phyloP scores from a whole-genome alignment of 805 yeast species.

The Kurtzmaniella fragi region DNA sequence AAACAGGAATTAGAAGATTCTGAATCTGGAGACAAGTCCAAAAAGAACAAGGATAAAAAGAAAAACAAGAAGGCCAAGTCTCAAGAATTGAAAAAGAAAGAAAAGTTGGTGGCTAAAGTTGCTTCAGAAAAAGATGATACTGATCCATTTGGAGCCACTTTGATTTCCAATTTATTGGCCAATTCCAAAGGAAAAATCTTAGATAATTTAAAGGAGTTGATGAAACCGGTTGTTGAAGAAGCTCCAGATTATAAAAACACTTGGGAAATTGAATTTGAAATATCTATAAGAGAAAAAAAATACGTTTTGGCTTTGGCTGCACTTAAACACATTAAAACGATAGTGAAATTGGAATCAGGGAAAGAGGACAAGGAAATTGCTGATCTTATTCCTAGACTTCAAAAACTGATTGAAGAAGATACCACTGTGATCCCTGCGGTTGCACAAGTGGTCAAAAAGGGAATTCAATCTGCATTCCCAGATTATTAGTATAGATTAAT shows the following conservation, averaged over 20 bases:
- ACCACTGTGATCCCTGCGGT: constrained; percentile 40
- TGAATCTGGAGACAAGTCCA: constrained; percentile 11
- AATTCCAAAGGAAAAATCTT: constrained; percentile 33
- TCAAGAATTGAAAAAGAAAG: constrained; percentile 45
- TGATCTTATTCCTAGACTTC: constrained; percentile 27
- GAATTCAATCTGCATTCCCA: constrained; percentile 29
- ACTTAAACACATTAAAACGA: constrained; percentile 36
- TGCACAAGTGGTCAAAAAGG: constrained; percentile 35
- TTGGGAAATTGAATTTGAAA: constrained; percentile 40
- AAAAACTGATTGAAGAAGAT: constrained; percentile 20
- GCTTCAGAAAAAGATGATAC: constrained; percentile 44
- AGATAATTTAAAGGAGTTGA: constrained; percentile 36
- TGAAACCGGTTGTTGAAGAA: constrained; percentile 37
- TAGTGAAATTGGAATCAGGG: constrained; percentile 17
- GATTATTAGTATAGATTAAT: constrained; percentile 12
- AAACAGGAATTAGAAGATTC: constrained; percentile 13
- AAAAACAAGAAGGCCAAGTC: constrained; percentile 56
- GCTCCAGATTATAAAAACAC: constrained; percentile 35
- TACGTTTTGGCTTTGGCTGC: constrained; percentile 44
- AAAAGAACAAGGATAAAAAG: constrained; percentile 29
- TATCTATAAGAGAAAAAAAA: constrained; percentile 38
- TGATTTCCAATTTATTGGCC: constrained; percentile 22
- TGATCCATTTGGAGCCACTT: constrained; percentile 56
- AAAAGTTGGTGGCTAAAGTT: constrained; percentile 45
- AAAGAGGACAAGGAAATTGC: constrained; percentile 22